These are phyloP conservation scores for Xerocomus alliaceus DNA, from an alignment of 1,284 basidiomycete species.

Conservation along the genomic window DNA sequence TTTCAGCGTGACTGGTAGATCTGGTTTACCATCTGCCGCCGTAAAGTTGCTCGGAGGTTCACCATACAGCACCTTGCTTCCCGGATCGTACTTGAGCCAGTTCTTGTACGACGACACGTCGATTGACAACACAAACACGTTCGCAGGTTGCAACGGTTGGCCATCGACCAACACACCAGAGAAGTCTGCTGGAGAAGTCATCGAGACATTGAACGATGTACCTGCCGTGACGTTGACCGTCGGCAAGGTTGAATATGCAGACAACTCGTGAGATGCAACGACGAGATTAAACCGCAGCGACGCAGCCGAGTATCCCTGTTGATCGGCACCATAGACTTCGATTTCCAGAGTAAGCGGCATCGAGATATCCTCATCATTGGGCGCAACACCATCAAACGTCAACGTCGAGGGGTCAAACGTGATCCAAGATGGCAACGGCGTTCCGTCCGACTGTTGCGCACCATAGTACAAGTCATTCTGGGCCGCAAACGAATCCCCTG, in stretches of 20 bases:
- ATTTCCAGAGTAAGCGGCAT: conserved; percentile 56
- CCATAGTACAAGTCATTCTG: conserved; percentile 67
- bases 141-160: conserved; percentile 55
- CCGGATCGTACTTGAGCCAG: conserved; percentile 72
- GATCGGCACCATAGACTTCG: conserved; percentile 69
- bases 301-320: conserved; percentile 65
- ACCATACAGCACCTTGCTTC: conserved; percentile 66
- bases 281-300: conserved; percentile 62
- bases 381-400: conserved; percentile 84
- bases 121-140: conserved; percentile 59
- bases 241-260: conserved; percentile 53
- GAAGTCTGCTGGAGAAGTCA: conserved; percentile 65
- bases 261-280: conserved; percentile 70
- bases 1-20: conserved; percentile 67
- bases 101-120: conserved; percentile 59
- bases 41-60: conserved; percentile 53
- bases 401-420: conserved; percentile 68
- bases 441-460: conserved; percentile 69
- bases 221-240: conserved; percentile 71
- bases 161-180: conserved; percentile 68
- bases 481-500: conserved; percentile 67
- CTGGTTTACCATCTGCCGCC: conserved; percentile 37
- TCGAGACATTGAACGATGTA: conserved; percentile 61
- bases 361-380: conserved; percentile 48
- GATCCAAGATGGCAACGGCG: conserved; percentile 79